Evolutionary conservation across 139 green algal species (phyloP), one percentile per base, ranked within the genome.

Genomic region (Chlorella sorokiniana): DNA sequence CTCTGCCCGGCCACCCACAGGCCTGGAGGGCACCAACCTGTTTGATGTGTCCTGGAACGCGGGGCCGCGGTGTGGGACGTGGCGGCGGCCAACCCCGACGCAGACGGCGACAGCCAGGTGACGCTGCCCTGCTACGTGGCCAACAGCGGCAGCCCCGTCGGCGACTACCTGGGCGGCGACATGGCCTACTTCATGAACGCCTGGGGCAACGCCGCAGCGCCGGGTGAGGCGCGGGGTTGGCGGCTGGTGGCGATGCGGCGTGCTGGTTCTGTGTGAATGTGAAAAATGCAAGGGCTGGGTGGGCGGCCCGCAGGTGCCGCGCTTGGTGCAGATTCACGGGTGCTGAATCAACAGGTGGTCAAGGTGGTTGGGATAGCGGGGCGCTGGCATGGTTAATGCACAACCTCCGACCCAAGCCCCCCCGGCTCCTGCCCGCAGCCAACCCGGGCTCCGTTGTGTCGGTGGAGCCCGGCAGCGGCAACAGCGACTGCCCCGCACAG

Each of bases 41-140:
- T 82, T 42, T 29, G 35, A 35, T 1, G 63, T 65, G 45, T 35
- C 76, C 2, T 27, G 52, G 22, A 41, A 25, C 10, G 37, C 76
- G 42, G 67, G 5, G 76, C 63, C 4, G 64, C 76, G 5, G 76
- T 74, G 27, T 82, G 76, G 76, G 76, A 82, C 62, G 52, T 51
- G 10, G 76, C 62, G 25, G 62, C 62, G 4, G 5, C 38, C 31
- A 82, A 82, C 44, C 18, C 33, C 31, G 10, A 23, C 16, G 23
- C 20, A n/a, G 10, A 40, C 9, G 25, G 6, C 25, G 27, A 33
- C 16, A 23, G 29, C 56, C 10, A 77, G 40, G 74, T 81, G n/a
- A 4, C 29, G 6, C 27, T 82, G 6, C 76, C 76, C 14, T 82
- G 76, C 76, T 82, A 82, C 45, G 37, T 29, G 35, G 2, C 20